Evolutionary conservation across 768 basidiomycete genomes (phyloP), one percentile per base, ranked within the genome.

Genomic region (Tulasnella calospora): DNA sequence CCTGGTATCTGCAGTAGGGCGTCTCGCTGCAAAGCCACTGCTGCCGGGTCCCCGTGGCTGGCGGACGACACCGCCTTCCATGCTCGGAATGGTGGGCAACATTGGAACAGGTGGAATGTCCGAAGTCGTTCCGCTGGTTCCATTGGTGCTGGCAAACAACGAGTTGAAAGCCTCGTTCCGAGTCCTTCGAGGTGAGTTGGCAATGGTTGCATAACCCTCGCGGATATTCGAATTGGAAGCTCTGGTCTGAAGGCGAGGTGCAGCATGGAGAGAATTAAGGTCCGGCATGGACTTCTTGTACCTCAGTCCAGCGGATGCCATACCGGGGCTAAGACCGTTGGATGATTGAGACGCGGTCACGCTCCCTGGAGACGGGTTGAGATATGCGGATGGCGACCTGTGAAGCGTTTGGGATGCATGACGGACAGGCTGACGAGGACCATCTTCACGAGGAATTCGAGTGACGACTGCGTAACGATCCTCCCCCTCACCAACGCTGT

Each of bases 231-330:
- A 93, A 83, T 94, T 95, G 71, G 94, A 95, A 23, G 93, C 88
- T 79, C 94, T 92, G 21, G 92, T 91, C 78, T 86, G 90, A 71
- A 95, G 88, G 74, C 94, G 92, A 44, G 93, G 94, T 0, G 92
- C 91, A 23, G 91, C 87, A 79, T 94, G 94, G 80, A 95, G 85
- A 23, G 80, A 78, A 21, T 92, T 92, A 90, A 98, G 91, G 85
- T 98, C 95, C 3, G 98, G 98, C 98, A 99, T 99, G 33, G 95
- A 97, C 86, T 98, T 98, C 88, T 99, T 99, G 84, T 92, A 90
- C 57, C 96, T 91, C 76, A 98, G 89, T 57, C 55, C 73, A 23
- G 90, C 87, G 76, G 82, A 86, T 23, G 84, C 84, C 71, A 86
- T 87, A 81, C 41, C 23, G 27, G 36, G 19, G 41, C 33, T 41